phyloP scores from a whole-genome alignment of 306 rosid species.

The Begonia fuchsioides region DNA sequence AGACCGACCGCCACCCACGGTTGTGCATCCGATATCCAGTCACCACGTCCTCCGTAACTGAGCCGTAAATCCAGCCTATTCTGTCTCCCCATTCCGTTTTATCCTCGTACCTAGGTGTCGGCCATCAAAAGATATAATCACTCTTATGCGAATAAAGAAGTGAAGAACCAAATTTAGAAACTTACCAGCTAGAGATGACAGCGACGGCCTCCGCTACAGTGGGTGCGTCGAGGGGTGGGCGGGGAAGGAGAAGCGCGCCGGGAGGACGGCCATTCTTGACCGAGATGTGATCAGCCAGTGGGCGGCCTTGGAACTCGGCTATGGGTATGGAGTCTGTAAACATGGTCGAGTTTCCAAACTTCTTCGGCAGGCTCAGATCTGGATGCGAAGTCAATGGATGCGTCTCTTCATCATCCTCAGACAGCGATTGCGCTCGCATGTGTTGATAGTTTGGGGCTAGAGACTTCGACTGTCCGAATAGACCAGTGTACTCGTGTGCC shows the following conservation, averaged over 20 bases:
- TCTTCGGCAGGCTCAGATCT: slow-evolving; percentile 45
- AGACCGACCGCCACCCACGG: slow-evolving; percentile 78
- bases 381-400: slow-evolving; percentile 42
- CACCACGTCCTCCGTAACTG: slow-evolving; percentile 77
- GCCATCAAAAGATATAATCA: background rate
- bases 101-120: slow-evolving; percentile 49
- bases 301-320: slow-evolving; percentile 69
- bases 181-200: slow-evolving; percentile 80
- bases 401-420: slow-evolving; percentile 33
- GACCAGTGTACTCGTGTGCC: slow-evolving; percentile 54
- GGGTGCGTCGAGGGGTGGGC: slow-evolving; percentile 70
- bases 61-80: slow-evolving; percentile 83
- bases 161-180: background rate
- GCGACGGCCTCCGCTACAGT: slow-evolving; percentile 81
- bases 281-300: slow-evolving; percentile 64
- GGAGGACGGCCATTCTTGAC: slow-evolving; percentile 76
- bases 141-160: background rate
- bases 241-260: slow-evolving; percentile 42
- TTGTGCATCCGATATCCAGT: slow-evolving; percentile 91
- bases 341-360: slow-evolving; percentile 53
- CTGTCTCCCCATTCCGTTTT: slow-evolving; percentile 85
- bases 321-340: slow-evolving; percentile 52
- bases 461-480: slow-evolving; percentile 45
- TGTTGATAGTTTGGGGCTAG: slow-evolving; percentile 24
- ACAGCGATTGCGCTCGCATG: slow-evolving; percentile 8